Evolutionary conservation across 2,329 filamentous ascomycete species (phyloP), one percentile per base, ranked within the genome.

Genomic region (Sporothrix phasma): DNA sequence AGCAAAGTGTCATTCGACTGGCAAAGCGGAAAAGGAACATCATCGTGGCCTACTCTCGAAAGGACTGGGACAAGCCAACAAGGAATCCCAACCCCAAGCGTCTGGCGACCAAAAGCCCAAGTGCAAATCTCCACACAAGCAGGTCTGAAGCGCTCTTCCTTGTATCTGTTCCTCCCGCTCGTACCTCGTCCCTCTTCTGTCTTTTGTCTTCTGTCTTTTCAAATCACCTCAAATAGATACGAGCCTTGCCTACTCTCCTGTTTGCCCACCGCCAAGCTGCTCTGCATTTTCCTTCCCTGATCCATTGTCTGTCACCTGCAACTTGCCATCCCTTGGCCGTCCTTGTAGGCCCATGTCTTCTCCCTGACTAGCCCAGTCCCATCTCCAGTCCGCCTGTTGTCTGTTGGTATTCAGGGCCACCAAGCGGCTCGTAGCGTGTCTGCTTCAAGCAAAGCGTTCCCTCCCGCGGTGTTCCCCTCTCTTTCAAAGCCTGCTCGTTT

Each of bases 401-500:
- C 56, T 53, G 46, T 47, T 58, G 37, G 22, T 43, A 43, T 58
- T 58, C 54, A 58, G 39, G 54, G 54, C 51, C n/a, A 39, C 51
- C 49, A 37, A 39, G 51, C 51, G 51, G n/a, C n/a, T 22, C 29
- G 22, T 61, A 19, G 60, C 37, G 47, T 54, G 15, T 24, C 37
- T 47, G 24, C n/a, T 43, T 62, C 37, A 7, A 58, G 54, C 54
- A 43, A 62, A 59, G 59, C 64, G 51, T 31, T 15, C 5, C 58
- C 59, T n/a, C n/a, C n/a, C 60, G n/a, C n/a, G n/a, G n/a, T n/a
- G n/a, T n/a, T n/a, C 26, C 46, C 45, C 47, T 59, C n/a, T n/a
- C 51, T 31, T 39, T 45, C 61, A 43, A 65, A 63, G 37, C 64
- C 41, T 56, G 41, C 29, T 60, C 53, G 54, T 61, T 60, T 59